These are phyloP conservation scores for Ilex paraguariensis DNA, from an alignment of 305 asterid species.

Conservation along the genomic window DNA sequence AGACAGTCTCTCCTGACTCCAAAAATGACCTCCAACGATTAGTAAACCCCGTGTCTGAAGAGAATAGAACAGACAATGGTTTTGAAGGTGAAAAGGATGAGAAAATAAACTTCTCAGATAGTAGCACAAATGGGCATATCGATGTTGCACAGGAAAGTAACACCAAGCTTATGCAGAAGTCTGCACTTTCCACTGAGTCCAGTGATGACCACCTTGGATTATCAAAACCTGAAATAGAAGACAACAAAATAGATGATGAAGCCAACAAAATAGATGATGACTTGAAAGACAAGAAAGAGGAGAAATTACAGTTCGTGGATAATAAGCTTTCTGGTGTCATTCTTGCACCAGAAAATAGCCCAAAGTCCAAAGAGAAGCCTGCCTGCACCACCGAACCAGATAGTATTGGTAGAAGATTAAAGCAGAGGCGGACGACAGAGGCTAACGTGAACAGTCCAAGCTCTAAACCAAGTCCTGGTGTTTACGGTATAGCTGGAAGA, in stretches of 20 bases:
- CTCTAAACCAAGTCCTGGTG: slow-evolving; percentile 3
- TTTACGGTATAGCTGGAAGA: slow-evolving; percentile 28
- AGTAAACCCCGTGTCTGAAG: slow-evolving; percentile 9
- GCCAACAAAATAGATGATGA: slow-evolving; percentile 2
- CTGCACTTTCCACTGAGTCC: slow-evolving; percentile 7
- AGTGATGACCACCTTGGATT: slow-evolving; percentile 12
- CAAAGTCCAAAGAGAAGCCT: slow-evolving; percentile 34
- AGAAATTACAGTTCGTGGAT: slow-evolving; percentile 4
- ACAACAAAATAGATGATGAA: slow-evolving; percentile 7
- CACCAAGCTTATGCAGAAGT: slow-evolving; percentile 14
- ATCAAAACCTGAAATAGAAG: slow-evolving; percentile 18
- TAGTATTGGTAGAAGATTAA: slow-evolving; percentile 49
- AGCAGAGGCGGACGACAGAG: slow-evolving; percentile 29
- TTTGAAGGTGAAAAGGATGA: slow-evolving; percentile 7
- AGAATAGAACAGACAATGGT: background rate
- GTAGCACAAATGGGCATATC: slow-evolving; percentile 8
- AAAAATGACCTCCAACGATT: slow-evolving; percentile 6
- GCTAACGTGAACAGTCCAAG: background rate
- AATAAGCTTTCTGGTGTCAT: slow-evolving; percentile 4
- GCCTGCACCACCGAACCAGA: slow-evolving; percentile 23
- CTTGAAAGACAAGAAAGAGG: slow-evolving; percentile 20
- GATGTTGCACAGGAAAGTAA: slow-evolving; percentile 17
- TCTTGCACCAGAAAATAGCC: slow-evolving; percentile 28
- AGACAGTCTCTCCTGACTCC: slow-evolving; percentile 21
- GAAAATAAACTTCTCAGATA: slow-evolving; percentile 3